A percentile compares a stretch with the other conserved stretches of the same genome.
Evolutionary conservation across 768 basidiomycete genomes (phyloP).

Genomic region (Serendipita indica): DNA sequence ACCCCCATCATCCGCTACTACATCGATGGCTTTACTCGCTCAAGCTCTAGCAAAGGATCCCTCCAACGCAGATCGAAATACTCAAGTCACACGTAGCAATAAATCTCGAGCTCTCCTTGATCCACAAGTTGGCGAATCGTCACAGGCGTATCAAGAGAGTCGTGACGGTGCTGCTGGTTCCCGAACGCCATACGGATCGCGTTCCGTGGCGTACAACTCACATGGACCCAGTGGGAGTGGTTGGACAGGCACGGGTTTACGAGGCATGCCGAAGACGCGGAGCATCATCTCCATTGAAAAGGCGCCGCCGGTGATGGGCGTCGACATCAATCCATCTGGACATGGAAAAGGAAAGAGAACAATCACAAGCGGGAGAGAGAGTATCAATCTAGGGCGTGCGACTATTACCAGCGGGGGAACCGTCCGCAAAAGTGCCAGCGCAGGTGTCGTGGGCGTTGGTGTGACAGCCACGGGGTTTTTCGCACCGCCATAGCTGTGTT

Average conservation of each 20-base stretch:
- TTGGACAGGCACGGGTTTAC: constrained; percentile 17
- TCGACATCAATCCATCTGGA: constrained; percentile 13
- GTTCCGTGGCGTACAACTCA: not conserved
- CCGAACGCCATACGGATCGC: constrained; percentile 10
- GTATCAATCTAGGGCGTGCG: constrained; percentile 42
- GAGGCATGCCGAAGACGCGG: constrained; percentile 30
- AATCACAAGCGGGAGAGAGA: constrained; percentile 26
- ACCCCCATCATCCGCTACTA: not conserved
- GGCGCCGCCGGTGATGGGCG: constrained; percentile 17
- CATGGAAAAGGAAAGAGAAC: constrained; percentile 17
- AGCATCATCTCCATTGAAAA: constrained; percentile 59
- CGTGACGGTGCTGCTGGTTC: not conserved
- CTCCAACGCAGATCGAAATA: not conserved
- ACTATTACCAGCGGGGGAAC: constrained; percentile 29
- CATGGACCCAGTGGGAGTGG: constrained; percentile 10
- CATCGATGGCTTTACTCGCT: constrained; percentile 5
- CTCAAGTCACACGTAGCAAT: not conserved
- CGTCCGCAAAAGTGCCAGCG: constrained; percentile 44
- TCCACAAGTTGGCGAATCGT: not conserved
- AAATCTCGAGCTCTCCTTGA: not conserved
- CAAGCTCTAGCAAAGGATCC: not conserved
- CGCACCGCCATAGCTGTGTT: constrained; percentile 33
- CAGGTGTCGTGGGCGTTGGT: constrained; percentile 60
- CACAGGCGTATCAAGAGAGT: not conserved
- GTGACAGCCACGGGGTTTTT: constrained; percentile 72